Evolutionary conservation across 2,329 filamentous ascomycete genomes (phyloP).

Genomic region (Leptographium wingfieldii): DNA sequence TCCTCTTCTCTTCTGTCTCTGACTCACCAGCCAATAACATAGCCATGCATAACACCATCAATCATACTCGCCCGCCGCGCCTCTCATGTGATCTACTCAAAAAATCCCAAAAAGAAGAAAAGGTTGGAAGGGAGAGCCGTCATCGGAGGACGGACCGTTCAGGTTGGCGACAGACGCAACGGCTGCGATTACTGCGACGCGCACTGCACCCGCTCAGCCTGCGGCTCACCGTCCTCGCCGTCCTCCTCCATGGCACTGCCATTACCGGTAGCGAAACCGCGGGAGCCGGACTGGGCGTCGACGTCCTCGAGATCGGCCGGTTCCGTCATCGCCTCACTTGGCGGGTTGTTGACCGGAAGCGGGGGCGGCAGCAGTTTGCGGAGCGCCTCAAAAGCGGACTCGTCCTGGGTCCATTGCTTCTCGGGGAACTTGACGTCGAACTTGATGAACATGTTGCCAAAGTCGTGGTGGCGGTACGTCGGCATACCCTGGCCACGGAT

Average conservation of each 20-base stretch:
- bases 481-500: slow-evolving; percentile 97
- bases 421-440: slow-evolving; percentile 97
- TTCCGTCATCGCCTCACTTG: slow-evolving; percentile 81
- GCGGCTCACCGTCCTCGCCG: slow-evolving; percentile 62
- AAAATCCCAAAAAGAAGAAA: background rate
- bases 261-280: slow-evolving; percentile 43
- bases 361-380: slow-evolving; percentile 74
- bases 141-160: too few species aligned
- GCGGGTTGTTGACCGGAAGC: slow-evolving; percentile 49
- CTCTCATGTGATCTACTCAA: background rate
- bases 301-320: slow-evolving; percentile 78
- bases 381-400: slow-evolving; percentile 63
- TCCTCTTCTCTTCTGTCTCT: background rate
- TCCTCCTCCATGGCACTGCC: slow-evolving; percentile 56
- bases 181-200: slow-evolving; percentile 56
- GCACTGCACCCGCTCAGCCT: slow-evolving; percentile 73
- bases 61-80: too few species aligned
- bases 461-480: slow-evolving; percentile 86
- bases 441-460: slow-evolving; percentile 91
- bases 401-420: slow-evolving; percentile 53
- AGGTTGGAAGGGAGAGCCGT: background rate
- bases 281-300: slow-evolving; percentile 54
- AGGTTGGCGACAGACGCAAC: too few species aligned
- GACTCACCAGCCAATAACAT: background rate
- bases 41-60: too few species aligned